phyloP scores from a whole-genome alignment of 1,139 yeast species.

The Pichia sp. region DNA sequence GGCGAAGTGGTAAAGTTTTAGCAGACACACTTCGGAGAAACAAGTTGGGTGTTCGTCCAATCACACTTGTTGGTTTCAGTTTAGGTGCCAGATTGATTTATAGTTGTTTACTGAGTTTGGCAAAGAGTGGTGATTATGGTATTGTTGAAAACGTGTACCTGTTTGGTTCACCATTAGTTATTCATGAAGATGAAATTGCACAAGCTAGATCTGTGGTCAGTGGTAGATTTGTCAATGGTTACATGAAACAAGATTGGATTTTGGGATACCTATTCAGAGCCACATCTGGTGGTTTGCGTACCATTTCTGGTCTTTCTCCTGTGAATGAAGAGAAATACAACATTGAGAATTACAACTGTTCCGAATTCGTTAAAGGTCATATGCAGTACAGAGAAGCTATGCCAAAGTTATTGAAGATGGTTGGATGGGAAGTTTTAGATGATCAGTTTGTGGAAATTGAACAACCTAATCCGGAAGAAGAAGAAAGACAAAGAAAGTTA shows the following conservation, averaged over 20 bases:
- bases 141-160: slow-evolving; percentile 84
- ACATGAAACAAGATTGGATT: slow-evolving; percentile 93
- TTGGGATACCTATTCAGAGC: slow-evolving; percentile 94
- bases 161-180: slow-evolving; percentile 88
- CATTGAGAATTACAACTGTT: slow-evolving; percentile 83
- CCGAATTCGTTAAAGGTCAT: slow-evolving; percentile 89
- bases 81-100: slow-evolving; percentile 91
- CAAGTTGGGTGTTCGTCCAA: slow-evolving; percentile 89
- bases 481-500: slow-evolving; percentile 77
- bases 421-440: slow-evolving; percentile 80
- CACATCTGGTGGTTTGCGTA: slow-evolving; percentile 88
- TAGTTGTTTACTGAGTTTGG: slow-evolving; percentile 85
- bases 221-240: slow-evolving; percentile 89
- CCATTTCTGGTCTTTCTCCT: slow-evolving; percentile 88
- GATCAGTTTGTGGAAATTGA: slow-evolving; percentile 96
- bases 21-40: slow-evolving; percentile 90
- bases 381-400: slow-evolving; percentile 95
- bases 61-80: slow-evolving; percentile 91
- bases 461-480: slow-evolving; percentile 90
- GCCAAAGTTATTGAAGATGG: slow-evolving; percentile 67
- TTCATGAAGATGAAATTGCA: slow-evolving; percentile 73
- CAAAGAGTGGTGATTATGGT: slow-evolving; percentile 85
- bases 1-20: slow-evolving; percentile 90
- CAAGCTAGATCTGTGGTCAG: slow-evolving; percentile 85
- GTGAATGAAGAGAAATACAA: slow-evolving; percentile 39